Percentiles rank a stretch among this genome's conserved stretches.
Evolutionary conservation across 2,329 filamentous ascomycete genomes (phyloP).

Genomic region (Talaromyces sp.): DNA sequence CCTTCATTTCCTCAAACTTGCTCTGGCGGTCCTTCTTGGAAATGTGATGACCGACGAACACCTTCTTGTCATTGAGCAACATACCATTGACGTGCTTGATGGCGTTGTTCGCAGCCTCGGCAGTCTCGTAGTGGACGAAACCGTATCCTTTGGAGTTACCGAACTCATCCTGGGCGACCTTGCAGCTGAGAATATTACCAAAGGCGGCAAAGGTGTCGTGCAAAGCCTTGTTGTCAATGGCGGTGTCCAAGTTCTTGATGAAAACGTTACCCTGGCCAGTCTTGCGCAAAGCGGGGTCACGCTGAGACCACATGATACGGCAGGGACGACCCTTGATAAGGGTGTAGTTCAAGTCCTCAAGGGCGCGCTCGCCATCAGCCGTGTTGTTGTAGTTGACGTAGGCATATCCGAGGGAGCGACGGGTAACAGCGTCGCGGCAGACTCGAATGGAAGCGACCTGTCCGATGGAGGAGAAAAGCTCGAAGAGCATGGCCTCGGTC

Average conservation of each 20-base stretch:
- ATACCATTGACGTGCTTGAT: conserved; percentile 99
- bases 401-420: conserved; percentile 96
- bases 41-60: conserved; percentile 98
- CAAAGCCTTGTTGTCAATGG: conserved; percentile 99
- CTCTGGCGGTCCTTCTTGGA: conserved; percentile 99
- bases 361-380: conserved; percentile 90
- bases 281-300: conserved; percentile 97
- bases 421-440: conserved; percentile 97
- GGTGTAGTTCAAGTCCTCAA: conserved; percentile 99
- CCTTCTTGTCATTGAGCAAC: conserved; percentile 99
- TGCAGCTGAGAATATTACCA: conserved; percentile 98
- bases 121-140: conserved; percentile 99
- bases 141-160: conserved; percentile 98
- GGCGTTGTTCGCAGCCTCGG: conserved; percentile 90
- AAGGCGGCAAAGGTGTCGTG: conserved; percentile 99
- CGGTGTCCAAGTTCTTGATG: conserved; percentile 99
- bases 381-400: conserved; percentile 99
- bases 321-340: conserved; percentile 97
- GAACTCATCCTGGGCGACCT: conserved; percentile 96
- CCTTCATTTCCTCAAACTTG: conserved; percentile 99
- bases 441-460: conserved; percentile 99
- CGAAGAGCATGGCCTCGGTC: conserved; percentile 99
- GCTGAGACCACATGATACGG: conserved; percentile 99
- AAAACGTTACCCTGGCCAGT: conserved; percentile 99
- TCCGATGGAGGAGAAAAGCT: conserved; percentile 99